A percentile compares a stretch with the other conserved stretches of the same genome.
These are phyloP conservation scores for Aspergillus amoenus DNA, from an alignment of 2,329 filamentous ascomycete genomes.

Conservation along the genomic window DNA sequence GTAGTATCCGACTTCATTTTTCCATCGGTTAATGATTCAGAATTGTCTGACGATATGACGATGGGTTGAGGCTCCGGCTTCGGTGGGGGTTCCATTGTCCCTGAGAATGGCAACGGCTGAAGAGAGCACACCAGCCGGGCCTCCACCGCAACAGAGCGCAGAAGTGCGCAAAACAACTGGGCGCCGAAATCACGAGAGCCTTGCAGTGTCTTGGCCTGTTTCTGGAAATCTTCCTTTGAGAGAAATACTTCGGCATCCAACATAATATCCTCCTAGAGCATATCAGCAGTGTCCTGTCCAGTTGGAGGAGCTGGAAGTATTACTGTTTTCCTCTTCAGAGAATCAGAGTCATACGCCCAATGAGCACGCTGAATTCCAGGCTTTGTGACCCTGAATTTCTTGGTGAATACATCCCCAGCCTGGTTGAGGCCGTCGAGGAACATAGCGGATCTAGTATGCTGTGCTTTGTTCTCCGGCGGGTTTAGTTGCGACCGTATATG, in stretches of 20 bases:
- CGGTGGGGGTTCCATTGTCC: constrained; percentile 44
- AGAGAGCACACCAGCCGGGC: constrained; percentile 85
- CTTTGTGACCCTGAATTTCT: constrained; percentile 69
- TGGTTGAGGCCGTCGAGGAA: constrained; percentile 77
- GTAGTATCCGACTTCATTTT: constrained; percentile 15
- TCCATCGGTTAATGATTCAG: constrained; percentile 31
- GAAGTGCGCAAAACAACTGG: constrained; percentile 83
- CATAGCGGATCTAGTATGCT: constrained; percentile 73
- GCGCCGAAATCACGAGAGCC: constrained; percentile 89
- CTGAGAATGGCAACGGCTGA: constrained; percentile 72
- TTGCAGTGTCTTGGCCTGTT: constrained; percentile 65
- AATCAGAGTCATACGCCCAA: constrained; percentile 70
- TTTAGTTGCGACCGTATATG: constrained; percentile 68
- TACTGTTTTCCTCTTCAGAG: constrained; percentile 56
- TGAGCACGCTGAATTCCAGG: constrained; percentile 67
- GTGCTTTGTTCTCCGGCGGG: constrained; percentile 64
- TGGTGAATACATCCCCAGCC: constrained; percentile 65
- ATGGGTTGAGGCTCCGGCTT: constrained; percentile 41
- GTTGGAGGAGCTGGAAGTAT: constrained; percentile 15
- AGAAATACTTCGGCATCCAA: constrained; percentile 66
- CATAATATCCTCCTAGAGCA: constrained; percentile 53
- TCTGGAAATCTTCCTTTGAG: constrained; percentile 71
- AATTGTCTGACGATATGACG: constrained; percentile 36
- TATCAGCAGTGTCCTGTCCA: constrained; percentile 15
- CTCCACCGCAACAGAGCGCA: constrained; percentile 79